Conservation (phyloP, 352 stramenopile genomes). For the Phytophthora sp. region DNA sequence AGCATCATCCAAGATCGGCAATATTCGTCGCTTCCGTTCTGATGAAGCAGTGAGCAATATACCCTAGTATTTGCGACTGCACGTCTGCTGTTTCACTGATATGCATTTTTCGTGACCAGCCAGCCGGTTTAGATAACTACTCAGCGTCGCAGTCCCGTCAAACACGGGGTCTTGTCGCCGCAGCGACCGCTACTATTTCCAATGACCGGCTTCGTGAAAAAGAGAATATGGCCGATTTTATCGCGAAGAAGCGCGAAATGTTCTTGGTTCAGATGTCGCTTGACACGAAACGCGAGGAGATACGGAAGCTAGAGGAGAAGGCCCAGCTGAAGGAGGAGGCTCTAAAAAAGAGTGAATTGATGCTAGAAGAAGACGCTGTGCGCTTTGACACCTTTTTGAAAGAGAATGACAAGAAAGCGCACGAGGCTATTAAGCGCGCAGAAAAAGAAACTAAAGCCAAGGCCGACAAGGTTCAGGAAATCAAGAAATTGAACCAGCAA, state of each 20-base stretch:
- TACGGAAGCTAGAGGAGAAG: conserved; percentile 96
- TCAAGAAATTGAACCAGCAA: conserved; percentile 96
- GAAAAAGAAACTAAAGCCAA: conserved; percentile 96
- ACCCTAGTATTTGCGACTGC: background rate
- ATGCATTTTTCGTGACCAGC: conserved; percentile 27
- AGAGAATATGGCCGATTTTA: conserved; percentile 96
- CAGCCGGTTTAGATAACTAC: conserved; percentile 54
- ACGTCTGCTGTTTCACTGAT: background rate
- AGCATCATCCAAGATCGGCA: conserved; percentile 77
- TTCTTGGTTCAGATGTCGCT: conserved; percentile 96
- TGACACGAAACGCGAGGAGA: conserved; percentile 96
- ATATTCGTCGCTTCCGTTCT: conserved; percentile 76
- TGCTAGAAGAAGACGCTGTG: conserved; percentile 96
- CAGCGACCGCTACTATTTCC: conserved; percentile 81
- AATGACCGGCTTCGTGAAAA: conserved; percentile 91
- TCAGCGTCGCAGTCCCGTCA: conserved; percentile 73
- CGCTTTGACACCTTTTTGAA: conserved; percentile 97
- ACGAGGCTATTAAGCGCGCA: conserved; percentile 94
- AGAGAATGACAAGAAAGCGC: conserved; percentile 97
- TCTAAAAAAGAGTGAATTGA: conserved; percentile 94
- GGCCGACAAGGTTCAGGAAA: conserved; percentile 94
- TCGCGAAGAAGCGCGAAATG: conserved; percentile 97
- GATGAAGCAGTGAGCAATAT: conserved; percentile 53
- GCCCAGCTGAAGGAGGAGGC: conserved; percentile 95
- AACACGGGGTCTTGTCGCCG: conserved; percentile 78